Conservation (phyloP, 2,329 filamentous ascomycete species). For the Coleophoma cylindrospora region DNA sequence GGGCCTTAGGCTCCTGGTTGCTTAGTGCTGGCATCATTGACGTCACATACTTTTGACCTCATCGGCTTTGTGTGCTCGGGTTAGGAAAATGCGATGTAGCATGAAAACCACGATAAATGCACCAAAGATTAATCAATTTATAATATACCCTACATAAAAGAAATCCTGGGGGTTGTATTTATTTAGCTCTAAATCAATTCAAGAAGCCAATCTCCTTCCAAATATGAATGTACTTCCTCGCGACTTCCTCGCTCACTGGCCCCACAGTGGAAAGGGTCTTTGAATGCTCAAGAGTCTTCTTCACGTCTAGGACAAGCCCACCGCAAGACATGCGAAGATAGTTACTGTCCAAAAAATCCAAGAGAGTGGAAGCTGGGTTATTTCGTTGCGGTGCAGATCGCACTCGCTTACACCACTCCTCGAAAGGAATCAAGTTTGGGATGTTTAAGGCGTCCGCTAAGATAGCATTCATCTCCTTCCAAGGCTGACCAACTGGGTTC, state of each 20-base stretch:
- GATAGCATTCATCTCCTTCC: constrained; percentile 30
- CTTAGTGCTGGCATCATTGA: too few species aligned
- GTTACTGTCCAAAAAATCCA: background rate
- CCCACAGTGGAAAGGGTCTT: background rate
- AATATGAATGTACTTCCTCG: background rate
- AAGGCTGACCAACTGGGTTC: constrained; percentile 36
- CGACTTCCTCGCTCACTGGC: background rate
- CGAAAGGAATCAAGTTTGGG: background rate
- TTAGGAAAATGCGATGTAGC: too few species aligned
- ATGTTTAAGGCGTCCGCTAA: constrained; percentile 26
- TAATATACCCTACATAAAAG: too few species aligned
- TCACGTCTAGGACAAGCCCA: background rate
- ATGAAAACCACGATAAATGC: too few species aligned
- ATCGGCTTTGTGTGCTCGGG: too few species aligned
- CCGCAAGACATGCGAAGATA: background rate
- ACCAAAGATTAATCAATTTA: too few species aligned
- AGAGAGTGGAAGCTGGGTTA: background rate
- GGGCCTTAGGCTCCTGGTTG: too few species aligned
- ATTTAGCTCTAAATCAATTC: too few species aligned
- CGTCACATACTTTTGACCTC: too few species aligned
- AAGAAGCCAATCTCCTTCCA: background rate
- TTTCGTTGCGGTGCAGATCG: background rate
- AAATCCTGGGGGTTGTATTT: too few species aligned
- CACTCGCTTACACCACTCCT: background rate
- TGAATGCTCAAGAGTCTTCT: background rate